These are phyloP conservation scores for Claviceps spartinae DNA, from an alignment of 2,329 filamentous ascomycete genomes.

Conservation along the genomic window DNA sequence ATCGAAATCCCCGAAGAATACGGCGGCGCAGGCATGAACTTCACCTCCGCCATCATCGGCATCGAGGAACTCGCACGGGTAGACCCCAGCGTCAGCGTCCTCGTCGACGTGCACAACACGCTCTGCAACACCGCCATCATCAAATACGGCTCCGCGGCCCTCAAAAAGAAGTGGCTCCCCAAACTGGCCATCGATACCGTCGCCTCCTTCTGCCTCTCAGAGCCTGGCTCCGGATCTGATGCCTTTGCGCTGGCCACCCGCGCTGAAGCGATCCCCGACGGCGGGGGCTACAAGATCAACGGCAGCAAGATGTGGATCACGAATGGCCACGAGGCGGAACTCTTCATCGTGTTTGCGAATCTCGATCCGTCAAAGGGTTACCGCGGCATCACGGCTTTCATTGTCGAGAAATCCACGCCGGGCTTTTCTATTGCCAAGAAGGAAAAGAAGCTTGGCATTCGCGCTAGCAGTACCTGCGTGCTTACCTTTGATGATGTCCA, in stretches of 20 bases:
- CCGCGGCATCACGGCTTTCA: slow-evolving; percentile 91
- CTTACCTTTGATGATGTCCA: slow-evolving; percentile 95
- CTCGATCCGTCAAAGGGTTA: slow-evolving; percentile 85
- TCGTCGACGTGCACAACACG: slow-evolving; percentile 97
- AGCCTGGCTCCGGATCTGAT: slow-evolving; percentile 86
- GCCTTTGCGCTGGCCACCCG: slow-evolving; percentile 91
- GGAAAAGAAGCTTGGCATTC: slow-evolving; percentile 98
- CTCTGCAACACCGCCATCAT: slow-evolving; percentile 87
- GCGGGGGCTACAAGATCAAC: slow-evolving; percentile 59
- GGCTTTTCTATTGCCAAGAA: slow-evolving; percentile 97
- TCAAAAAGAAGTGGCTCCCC: slow-evolving; percentile 83
- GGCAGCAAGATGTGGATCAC: slow-evolving; percentile 99
- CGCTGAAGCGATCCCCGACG: slow-evolving; percentile 67
- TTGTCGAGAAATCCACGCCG: slow-evolving; percentile 78
- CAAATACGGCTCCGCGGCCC: slow-evolving; percentile 63
- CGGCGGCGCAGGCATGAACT: slow-evolving; percentile 76
- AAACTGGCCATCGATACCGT: slow-evolving; percentile 80
- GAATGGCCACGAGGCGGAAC: slow-evolving; percentile 81
- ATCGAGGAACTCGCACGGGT: slow-evolving; percentile 94
- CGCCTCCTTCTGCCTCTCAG: slow-evolving; percentile 82
- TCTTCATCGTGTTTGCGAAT: slow-evolving; percentile 98
- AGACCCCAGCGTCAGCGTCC: slow-evolving; percentile 85
- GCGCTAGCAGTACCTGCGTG: slow-evolving; percentile 89
- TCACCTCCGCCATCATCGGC: slow-evolving; percentile 86
- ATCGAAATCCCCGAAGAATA: slow-evolving; percentile 96